Evolutionary conservation across 257 asterid genomes (phyloP).

Genomic region (Solanum piurae): DNA sequence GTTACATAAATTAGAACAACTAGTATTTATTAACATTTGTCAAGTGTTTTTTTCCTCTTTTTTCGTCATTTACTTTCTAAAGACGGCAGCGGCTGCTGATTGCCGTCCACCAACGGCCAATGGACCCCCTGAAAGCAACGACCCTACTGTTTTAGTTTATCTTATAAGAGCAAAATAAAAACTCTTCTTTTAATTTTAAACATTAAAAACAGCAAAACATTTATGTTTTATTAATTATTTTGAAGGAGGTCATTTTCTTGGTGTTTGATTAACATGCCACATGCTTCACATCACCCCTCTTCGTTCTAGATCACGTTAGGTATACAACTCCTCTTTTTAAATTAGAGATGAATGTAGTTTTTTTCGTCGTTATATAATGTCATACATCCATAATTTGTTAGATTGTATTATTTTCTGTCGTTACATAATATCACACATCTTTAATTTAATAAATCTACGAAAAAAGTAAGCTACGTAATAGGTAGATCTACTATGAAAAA

Average conservation of each 20-base stretch:
- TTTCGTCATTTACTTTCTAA: background rate
- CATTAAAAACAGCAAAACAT: background rate
- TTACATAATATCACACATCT: no score
- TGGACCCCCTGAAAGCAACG: background rate
- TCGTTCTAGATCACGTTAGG: background rate
- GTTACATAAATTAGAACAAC: no score
- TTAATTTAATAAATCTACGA: no score
- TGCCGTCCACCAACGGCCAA: background rate
- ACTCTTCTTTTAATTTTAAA: background rate
- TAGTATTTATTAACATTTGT: background rate
- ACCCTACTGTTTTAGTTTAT: background rate
- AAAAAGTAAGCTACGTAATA: no score
- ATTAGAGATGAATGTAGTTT: background rate
- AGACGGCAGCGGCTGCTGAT: background rate
- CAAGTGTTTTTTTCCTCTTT: background rate
- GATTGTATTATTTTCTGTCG: accelerated
- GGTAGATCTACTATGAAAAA: no score
- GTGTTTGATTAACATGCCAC: background rate
- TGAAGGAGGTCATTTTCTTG: background rate
- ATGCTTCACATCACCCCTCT: background rate
- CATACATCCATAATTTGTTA: no score
- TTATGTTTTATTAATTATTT: background rate
- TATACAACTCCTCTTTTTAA: background rate
- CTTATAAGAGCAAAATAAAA: background rate
- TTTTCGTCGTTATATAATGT: no score